phyloP scores from a whole-genome alignment of 2,329 filamentous ascomycete species.

The Pseudogymnoascus sp. region DNA sequence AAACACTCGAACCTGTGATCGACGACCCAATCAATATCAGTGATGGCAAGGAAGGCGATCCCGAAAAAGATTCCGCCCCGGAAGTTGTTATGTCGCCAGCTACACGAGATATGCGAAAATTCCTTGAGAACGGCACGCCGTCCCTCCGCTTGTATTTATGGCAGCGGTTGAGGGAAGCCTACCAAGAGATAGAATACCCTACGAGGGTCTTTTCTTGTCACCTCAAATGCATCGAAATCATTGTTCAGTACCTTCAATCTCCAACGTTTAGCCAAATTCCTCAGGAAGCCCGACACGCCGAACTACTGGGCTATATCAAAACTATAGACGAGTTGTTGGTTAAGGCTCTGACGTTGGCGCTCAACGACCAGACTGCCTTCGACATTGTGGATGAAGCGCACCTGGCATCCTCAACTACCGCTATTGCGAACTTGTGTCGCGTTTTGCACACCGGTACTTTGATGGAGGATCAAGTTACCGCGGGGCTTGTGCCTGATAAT shows the following conservation, averaged over 20 bases:
- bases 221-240: conserved; percentile 75
- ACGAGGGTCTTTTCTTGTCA: conserved; percentile 86
- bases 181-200: conserved; percentile 71
- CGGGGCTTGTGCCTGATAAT: conserved; percentile 60
- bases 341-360: conserved; percentile 59
- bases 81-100: conserved; percentile 28
- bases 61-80: conserved; percentile 13
- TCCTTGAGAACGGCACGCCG: conserved; percentile 71
- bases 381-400: conserved; percentile 79
- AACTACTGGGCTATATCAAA: conserved; percentile 69
- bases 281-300: conserved; percentile 56
- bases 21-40: conserved; percentile 39
- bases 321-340: conserved; percentile 69
- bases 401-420: conserved; percentile 61
- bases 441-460: conserved; percentile 73
- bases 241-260: conserved; percentile 61
- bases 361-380: conserved; percentile 63
- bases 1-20: conserved; percentile 84
- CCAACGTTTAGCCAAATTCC: conserved; percentile 47
- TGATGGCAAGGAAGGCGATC: conserved; percentile 12
- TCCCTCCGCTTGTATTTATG: conserved; percentile 81
- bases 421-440: conserved; percentile 62
- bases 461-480: conserved; percentile 76
- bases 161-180: conserved; percentile 84
- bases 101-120: conserved; percentile 73